Conservation (phyloP, 176 grass and related monocot genomes). For the Oryza meyeriana region DNA sequence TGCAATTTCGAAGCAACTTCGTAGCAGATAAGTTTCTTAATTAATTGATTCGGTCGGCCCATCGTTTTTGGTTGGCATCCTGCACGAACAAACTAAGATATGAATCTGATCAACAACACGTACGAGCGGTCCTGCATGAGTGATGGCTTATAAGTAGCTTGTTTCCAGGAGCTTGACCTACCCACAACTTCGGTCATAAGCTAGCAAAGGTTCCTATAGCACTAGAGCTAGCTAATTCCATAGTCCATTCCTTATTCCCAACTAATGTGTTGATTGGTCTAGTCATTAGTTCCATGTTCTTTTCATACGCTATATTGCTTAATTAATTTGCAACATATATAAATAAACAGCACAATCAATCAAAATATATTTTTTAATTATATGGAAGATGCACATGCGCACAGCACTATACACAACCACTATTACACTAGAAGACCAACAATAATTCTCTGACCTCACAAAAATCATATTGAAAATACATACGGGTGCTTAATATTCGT, state of each 20-base stretch:
- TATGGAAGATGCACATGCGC: not conserved
- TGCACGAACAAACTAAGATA: not conserved
- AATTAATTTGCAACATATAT: too few species aligned
- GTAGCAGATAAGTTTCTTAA: not conserved
- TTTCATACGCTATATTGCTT: not conserved
- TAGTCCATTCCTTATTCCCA: not conserved
- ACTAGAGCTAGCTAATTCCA: not conserved
- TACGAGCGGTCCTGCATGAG: not conserved
- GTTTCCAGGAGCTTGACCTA: not conserved
- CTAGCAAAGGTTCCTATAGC: too few species aligned
- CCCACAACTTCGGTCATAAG: not conserved
- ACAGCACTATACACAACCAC: too few species aligned
- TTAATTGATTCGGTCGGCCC: not conserved
- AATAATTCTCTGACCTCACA: too few species aligned
- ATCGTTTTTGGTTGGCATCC: not conserved
- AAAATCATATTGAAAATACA: too few species aligned
- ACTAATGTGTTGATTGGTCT: not conserved
- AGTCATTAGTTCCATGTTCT: not conserved
- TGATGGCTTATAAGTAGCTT: not conserved
- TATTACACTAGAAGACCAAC: too few species aligned
- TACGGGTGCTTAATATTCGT: too few species aligned
- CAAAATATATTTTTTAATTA: too few species aligned
- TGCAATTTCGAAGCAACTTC: not conserved
- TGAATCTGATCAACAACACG: not conserved
- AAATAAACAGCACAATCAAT: not conserved